These are phyloP conservation scores for Phytomonas sp. DNA, from an alignment of 208 protist species.

Conservation along the genomic window DNA sequence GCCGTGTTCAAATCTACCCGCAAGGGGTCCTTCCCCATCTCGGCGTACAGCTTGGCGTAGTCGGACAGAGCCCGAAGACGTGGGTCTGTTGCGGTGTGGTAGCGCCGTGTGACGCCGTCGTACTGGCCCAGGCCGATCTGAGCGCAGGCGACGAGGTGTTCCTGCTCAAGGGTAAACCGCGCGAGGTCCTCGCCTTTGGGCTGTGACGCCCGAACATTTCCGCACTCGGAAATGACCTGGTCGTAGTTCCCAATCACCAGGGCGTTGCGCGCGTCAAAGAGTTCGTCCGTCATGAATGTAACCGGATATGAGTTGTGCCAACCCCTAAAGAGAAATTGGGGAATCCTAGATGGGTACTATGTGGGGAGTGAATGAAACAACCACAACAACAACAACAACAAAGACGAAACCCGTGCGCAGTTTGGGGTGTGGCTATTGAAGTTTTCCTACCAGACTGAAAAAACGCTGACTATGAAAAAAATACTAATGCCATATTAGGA, in stretches of 20 bases:
- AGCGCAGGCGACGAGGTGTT: slow-evolving; percentile 46
- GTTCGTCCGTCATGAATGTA: slow-evolving; percentile 54
- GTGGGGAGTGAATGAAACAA: too few relatives aligned
- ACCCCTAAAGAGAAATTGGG: neutral
- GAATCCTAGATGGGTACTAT: too few relatives aligned
- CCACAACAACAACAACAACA: too few relatives aligned
- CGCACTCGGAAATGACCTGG: slow-evolving; percentile 66
- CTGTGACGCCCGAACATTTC: slow-evolving; percentile 21
- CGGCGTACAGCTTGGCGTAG: slow-evolving; percentile 42
- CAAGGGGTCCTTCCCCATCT: slow-evolving; percentile 16
- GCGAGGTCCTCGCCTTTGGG: slow-evolving; percentile 42
- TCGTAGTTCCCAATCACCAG: slow-evolving; percentile 83
- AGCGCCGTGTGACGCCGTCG: slow-evolving; percentile 52
- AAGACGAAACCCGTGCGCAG: too few relatives aligned
- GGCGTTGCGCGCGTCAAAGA: slow-evolving; percentile 81
- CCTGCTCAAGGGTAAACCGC: slow-evolving; percentile 61
- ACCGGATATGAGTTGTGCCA: neutral
- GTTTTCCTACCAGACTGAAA: neutral
- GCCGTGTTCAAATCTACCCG: slow-evolving; percentile 9
- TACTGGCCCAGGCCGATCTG: slow-evolving; percentile 73
- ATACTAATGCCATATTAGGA: neutral
- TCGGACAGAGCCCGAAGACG: slow-evolving; percentile 37
- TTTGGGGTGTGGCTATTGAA: too few relatives aligned
- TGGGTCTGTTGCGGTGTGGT: slow-evolving; percentile 39
- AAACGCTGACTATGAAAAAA: slow-evolving; percentile 10